These are phyloP conservation scores for Cytospora piceicola DNA, from an alignment of 2,329 filamentous ascomycete species.

Conservation along the genomic window DNA sequence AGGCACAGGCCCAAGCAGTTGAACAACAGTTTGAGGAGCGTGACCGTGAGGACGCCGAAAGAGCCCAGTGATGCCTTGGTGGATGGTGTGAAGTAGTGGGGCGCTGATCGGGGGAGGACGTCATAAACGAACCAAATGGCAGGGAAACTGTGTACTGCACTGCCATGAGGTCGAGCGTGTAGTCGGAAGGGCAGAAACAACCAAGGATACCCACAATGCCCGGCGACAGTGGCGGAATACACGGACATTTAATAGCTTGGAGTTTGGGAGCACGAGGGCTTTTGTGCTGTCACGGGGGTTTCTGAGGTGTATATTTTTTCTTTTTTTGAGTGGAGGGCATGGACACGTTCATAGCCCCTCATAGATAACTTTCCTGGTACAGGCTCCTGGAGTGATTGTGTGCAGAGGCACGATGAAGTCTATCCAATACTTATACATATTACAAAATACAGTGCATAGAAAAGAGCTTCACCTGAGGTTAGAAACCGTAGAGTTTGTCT, in stretches of 20 bases:
- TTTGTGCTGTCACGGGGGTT: neutral
- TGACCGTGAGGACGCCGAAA: conserved; percentile 73
- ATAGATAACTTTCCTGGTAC: neutral
- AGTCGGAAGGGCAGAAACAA: conserved; percentile 1
- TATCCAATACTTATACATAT: neutral
- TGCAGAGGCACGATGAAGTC: neutral
- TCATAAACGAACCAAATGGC: neutral
- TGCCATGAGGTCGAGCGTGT: neutral
- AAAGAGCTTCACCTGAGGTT: neutral
- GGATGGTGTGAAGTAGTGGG: neutral
- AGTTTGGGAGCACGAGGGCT: conserved; percentile 20
- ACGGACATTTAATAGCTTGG: conserved; percentile 19
- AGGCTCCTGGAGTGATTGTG: neutral
- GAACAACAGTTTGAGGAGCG: conserved; percentile 67
- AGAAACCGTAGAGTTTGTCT: neutral
- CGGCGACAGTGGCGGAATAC: conserved; percentile 7
- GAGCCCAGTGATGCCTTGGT: conserved; percentile 43
- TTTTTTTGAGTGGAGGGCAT: neutral
- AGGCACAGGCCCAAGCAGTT: conserved; percentile 76
- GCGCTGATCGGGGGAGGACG: neutral
- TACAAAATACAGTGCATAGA: neutral
- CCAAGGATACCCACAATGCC: conserved; percentile 17
- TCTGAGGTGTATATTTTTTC: too few relatives aligned
- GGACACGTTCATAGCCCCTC: neutral
- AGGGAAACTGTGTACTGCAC: neutral